A percentile compares a stretch with the other conserved stretches of the same genome.
These are phyloP conservation scores for Paramecium primaurelia DNA, from an alignment of 73 alveolate genomes.

Conservation along the genomic window DNA sequence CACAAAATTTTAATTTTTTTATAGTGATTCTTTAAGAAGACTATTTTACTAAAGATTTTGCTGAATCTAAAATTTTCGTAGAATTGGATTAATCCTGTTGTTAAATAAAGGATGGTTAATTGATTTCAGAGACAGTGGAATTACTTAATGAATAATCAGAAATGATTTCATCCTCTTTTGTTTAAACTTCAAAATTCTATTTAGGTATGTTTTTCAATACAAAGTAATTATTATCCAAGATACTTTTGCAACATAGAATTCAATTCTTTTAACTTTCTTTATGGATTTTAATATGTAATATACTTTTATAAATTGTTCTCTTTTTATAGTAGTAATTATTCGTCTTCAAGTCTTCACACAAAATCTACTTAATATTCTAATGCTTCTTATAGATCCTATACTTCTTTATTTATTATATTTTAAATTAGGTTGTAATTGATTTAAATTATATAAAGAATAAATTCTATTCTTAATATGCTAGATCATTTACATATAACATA, in stretches of 20 bases:
- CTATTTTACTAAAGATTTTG: not conserved
- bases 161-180: not conserved
- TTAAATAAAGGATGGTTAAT: not conserved
- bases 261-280: not conserved
- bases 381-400: conserved; percentile 45
- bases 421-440: not conserved
- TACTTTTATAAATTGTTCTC: conserved; percentile 52
- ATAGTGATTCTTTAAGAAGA: not conserved
- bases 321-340: conserved; percentile 6
- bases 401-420: not conserved
- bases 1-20: conserved; percentile 32
- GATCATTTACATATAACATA: not conserved
- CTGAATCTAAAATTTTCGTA: not conserved
- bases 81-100: not conserved
- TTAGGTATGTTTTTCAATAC: not conserved
- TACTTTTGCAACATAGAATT: not conserved
- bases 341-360: conserved; percentile 52
- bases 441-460: not conserved
- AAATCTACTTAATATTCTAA: conserved; percentile 55
- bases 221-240: not conserved
- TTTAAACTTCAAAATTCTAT: not conserved
- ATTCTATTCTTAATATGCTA: not conserved
- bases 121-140: not conserved
- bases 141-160: conserved; percentile 44
- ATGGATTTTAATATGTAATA: not conserved